Evolutionary conservation across 2,329 filamentous ascomycete genomes (phyloP), one percentile per base, ranked within the genome.

Genomic region (Stagonosporopsis cucurbitacearum): DNA sequence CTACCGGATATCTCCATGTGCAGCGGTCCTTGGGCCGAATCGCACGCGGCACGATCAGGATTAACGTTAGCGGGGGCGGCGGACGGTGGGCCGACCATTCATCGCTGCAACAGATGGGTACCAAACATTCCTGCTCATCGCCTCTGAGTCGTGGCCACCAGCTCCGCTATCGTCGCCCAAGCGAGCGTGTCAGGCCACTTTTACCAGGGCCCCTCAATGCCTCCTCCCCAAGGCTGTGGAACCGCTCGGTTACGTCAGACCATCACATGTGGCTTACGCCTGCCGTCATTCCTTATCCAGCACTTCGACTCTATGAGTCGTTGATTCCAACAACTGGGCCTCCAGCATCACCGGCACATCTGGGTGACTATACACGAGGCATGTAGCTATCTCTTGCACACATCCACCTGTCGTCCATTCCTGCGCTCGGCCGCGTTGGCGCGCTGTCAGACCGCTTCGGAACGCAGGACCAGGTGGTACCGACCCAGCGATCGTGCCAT

Each of bases 11-110:
- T 51, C 43, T 46, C 42, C 53, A 51, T 56, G 53, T 47, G 47
- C 28, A 32, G 46, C 20, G 26, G 42, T 42, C 23, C 51, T 54
- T 33, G 39, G 48, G 43, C 51, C 49, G 51, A 54, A 56, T 51
- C 47, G 41, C n/a, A n/a, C 45, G 30, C 53, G 47, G 53, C 53
- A 56, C 47, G 53, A 56, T 56, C 47, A 56, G 30, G 47, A 56
- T 56, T 43, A 17, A 47, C 47, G 43, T 56, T 51, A 56, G 53
- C 53, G 53, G 53, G 42, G 53, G 42, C 43, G 43, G 37, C 48
- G 53, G 47, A 56, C 43, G 48, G 22, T 40, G 42, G 17, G 36
- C 53, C 48, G 42, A 37, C 53, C 53, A 56, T 47, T 56, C 53
- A 48, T 44, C 47, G 53, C 40, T 56, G 53, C 22, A 42, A 50